Conservation (phyloP, 192 early-diverging fungal species). For the Backusella psychrophila region DNA sequence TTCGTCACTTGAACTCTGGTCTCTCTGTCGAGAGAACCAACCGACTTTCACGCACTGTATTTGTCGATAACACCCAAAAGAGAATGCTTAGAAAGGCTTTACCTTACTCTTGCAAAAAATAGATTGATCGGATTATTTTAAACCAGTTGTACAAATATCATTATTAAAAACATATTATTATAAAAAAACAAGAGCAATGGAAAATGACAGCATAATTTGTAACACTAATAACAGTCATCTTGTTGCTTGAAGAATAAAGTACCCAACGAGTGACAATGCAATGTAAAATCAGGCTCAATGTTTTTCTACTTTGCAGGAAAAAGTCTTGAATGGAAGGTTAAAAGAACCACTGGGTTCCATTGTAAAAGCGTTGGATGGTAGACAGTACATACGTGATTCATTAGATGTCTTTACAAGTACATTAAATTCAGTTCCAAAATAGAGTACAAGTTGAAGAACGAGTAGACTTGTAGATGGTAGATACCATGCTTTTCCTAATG, state of each 20-base stretch:
- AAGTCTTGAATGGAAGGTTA: background rate
- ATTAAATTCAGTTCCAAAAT: fast-evolving
- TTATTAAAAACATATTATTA: background rate
- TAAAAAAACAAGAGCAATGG: no score
- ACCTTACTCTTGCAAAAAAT: conserved; percentile 32
- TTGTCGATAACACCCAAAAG: conserved; percentile 34
- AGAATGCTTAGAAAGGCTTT: conserved; percentile 37
- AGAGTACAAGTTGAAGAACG: background rate
- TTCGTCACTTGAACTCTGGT: conserved; percentile 36
- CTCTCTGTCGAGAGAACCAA: conserved; percentile 36
- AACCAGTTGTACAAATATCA: conserved; percentile 3
- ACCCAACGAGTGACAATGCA: background rate
- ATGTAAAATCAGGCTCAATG: background rate
- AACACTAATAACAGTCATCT: background rate
- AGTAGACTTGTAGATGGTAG: background rate
- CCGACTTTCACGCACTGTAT: conserved; percentile 21
- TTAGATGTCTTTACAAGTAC: background rate
- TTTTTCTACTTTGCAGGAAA: background rate
- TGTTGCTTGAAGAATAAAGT: background rate
- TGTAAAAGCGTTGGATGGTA: no score
- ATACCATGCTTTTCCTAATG: background rate
- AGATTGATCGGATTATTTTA: background rate
- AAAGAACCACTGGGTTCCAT: background rate
- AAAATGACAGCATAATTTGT: background rate
- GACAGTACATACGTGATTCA: background rate